Conservation (phyloP, 2,329 filamentous ascomycete species). For the Aspergillus texensis region DNA sequence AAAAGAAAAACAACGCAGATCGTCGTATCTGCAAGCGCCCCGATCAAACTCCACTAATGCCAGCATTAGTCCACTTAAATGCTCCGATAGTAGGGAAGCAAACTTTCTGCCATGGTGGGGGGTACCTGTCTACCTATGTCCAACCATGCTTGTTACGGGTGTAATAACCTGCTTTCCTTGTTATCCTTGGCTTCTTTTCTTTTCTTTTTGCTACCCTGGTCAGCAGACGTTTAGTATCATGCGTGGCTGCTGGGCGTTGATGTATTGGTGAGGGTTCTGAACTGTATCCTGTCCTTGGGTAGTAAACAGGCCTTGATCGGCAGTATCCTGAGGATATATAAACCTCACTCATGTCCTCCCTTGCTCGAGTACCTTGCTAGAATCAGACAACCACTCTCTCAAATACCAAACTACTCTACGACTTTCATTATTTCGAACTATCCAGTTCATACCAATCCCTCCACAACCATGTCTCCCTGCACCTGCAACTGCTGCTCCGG, state of each 20-base stretch:
- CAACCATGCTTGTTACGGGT: neutral
- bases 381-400: neutral
- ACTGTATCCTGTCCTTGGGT: neutral
- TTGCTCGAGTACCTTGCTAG: neutral
- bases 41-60: neutral
- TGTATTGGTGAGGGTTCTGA: neutral
- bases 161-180: neutral
- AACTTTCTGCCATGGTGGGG: neutral
- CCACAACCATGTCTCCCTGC: slow-evolving; percentile 45
- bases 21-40: neutral
- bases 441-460: slow-evolving; percentile 2
- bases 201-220: neutral
- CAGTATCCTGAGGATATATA: neutral
- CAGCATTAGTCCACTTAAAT: neutral
- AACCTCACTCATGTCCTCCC: neutral
- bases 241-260: neutral
- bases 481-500: slow-evolving; percentile 45
- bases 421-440: neutral
- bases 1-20: neutral
- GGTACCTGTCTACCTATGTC: neutral
- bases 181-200: neutral
- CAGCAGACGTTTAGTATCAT: neutral
- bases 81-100: neutral
- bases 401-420: neutral
- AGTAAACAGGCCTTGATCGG: neutral